phyloP scores from a whole-genome alignment of 140 eudicot species.

The Erigeron philadelphicus region DNA sequence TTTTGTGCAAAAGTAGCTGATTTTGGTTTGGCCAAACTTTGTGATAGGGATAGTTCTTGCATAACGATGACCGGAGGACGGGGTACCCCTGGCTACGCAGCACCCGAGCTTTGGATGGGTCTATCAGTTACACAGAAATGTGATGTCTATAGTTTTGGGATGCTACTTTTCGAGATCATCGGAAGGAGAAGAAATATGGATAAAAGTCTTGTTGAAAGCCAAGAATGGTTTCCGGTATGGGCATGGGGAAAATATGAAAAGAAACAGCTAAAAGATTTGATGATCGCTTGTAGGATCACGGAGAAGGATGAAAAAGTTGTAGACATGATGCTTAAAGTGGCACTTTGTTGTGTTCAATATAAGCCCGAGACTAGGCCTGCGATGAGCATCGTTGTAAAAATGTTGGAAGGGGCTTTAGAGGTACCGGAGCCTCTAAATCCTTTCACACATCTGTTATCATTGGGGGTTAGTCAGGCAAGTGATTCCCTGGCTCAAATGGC shows the following conservation, averaged over 20 bases:
- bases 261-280: constrained; percentile 20
- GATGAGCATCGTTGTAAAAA: too few relatives aligned
- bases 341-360: too few relatives aligned
- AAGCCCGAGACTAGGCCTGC: too few relatives aligned
- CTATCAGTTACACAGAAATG: constrained; percentile 36
- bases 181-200: constrained; percentile 30
- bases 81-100: constrained; percentile 43
- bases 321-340: constrained; percentile 22
- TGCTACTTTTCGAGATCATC: constrained; percentile 31
- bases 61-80: constrained; percentile 24
- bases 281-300: constrained; percentile 21
- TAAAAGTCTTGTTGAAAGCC: not conserved
- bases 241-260: constrained; percentile 3
- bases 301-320: constrained; percentile 24
- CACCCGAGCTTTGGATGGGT: constrained; percentile 35
- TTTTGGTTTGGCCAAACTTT: constrained; percentile 41
- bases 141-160: constrained; percentile 35
- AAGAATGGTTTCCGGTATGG: constrained; percentile 24
- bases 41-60: constrained; percentile 25
- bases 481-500: too few relatives aligned
- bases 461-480: too few relatives aligned
- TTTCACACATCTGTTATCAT: too few relatives aligned
- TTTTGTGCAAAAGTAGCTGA: constrained; percentile 39
- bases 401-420: too few relatives aligned
- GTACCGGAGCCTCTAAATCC: too few relatives aligned